Percentiles rank a stretch among this genome's conserved stretches.
Evolutionary conservation across 1,284 basidiomycete species (phyloP).

Genomic region (Malassezia yamatoensis): DNA sequence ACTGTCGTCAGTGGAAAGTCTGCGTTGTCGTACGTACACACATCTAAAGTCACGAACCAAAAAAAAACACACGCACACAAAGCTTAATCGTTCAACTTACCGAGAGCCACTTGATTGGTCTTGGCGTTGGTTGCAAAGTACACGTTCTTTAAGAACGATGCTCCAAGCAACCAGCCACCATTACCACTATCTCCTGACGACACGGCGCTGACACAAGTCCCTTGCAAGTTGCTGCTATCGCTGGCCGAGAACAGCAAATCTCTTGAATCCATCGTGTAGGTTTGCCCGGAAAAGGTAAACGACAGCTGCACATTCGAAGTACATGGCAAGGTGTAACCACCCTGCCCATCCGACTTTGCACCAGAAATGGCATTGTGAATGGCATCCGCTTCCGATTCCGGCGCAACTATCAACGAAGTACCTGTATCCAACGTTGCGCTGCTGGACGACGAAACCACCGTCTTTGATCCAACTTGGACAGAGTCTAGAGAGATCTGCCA

Average conservation of each 20-base stretch:
- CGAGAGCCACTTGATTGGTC: constrained; percentile 63
- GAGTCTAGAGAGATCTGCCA: constrained; percentile 63
- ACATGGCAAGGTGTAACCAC: constrained; percentile 66
- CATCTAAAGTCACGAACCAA: background rate
- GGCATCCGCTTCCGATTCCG: constrained; percentile 52
- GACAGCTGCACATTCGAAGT: constrained; percentile 59
- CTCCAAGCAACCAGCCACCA: constrained; percentile 60
- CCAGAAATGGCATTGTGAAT: constrained; percentile 59
- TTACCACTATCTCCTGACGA: constrained; percentile 54
- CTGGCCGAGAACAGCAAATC: constrained; percentile 65
- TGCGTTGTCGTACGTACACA: background rate
- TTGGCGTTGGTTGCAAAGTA: constrained; percentile 60
- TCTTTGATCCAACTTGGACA: constrained; percentile 56
- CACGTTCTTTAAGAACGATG: constrained; percentile 47
- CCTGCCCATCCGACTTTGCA: constrained; percentile 50
- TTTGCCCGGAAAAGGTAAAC: constrained; percentile 56
- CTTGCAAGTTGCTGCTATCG: constrained; percentile 56
- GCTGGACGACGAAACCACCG: constrained; percentile 54
- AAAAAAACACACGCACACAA: background rate
- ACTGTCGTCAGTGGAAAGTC: background rate
- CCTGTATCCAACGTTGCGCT: constrained; percentile 47
- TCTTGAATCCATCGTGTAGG: constrained; percentile 52
- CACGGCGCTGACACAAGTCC: constrained; percentile 67
- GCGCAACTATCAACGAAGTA: constrained; percentile 50
- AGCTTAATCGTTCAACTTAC: constrained; percentile 40